phyloP scores from a whole-genome alignment of 2,329 filamentous ascomycete species.

The Colletotrichum scovillei region DNA sequence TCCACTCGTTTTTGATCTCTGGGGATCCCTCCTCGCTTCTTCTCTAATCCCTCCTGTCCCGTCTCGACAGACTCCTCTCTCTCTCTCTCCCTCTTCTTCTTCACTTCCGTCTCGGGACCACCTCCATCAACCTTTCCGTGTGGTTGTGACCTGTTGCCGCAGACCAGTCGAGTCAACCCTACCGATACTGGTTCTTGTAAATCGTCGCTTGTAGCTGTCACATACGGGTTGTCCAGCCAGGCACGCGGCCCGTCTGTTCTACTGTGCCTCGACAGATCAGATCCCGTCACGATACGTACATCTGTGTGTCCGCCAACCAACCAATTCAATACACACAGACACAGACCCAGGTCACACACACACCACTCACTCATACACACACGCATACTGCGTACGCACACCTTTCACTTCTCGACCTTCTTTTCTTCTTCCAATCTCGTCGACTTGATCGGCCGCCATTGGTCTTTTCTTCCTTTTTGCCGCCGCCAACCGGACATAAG shows the following conservation, averaged over 20 bases:
- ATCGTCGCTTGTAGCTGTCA: no score
- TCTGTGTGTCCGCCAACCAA: neutral
- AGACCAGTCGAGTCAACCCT: neutral
- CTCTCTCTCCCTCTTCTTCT: conserved; percentile 5
- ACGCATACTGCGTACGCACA: neutral
- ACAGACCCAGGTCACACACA: neutral
- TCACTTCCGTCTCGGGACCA: neutral
- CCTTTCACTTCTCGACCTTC: conserved; percentile 30
- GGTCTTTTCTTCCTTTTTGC: conserved; percentile 14
- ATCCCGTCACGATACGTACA: conserved; percentile 3
- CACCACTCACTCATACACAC: neutral
- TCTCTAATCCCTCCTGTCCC: conserved; percentile 11
- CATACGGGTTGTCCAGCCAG: neutral
- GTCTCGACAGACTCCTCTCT: conserved; percentile 24
- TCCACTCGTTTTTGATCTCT: conserved; percentile 24
- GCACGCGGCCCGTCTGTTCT: neutral
- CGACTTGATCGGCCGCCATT: conserved; percentile 10
- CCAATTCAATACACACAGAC: neutral
- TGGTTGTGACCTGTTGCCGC: neutral
- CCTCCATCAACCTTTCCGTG: neutral
- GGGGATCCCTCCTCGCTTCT: conserved; percentile 25
- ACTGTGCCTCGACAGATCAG: neutral
- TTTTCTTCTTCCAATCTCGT: conserved; percentile 7
- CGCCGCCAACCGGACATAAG: conserved; percentile 2
- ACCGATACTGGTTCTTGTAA: no score